Percentiles rank a stretch among this genome's conserved stretches.
phyloP scores from a whole-genome alignment of 2,329 filamentous ascomycete species.

The Coleophoma cylindrospora region DNA sequence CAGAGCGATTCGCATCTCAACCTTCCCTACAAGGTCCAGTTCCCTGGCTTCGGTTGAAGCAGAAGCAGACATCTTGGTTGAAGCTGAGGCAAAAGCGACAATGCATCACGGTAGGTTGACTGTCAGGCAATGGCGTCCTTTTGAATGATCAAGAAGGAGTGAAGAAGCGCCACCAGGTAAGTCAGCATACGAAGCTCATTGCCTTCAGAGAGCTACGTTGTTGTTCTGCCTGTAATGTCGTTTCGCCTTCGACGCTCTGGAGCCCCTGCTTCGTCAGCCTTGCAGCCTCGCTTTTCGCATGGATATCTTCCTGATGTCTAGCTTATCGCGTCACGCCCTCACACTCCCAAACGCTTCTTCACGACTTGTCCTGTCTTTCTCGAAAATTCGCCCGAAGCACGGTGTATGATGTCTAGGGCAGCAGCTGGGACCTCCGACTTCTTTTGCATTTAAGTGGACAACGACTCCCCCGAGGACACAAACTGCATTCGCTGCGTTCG shows the following conservation, averaged over 20 bases:
- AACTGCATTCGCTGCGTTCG: neutral
- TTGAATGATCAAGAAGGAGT: neutral
- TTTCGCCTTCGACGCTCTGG: neutral
- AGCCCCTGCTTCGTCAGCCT: too few species aligned
- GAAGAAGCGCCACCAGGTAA: neutral
- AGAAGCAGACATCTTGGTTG: slow-evolving; percentile 7
- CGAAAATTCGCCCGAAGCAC: too few species aligned
- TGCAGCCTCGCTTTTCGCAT: too few species aligned
- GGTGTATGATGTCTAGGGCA: too few species aligned
- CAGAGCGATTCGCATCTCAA: slow-evolving; percentile 68
- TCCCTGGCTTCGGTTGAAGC: slow-evolving; percentile 40
- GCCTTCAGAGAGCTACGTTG: neutral
- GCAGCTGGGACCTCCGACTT: too few species aligned
- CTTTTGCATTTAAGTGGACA: too few species aligned
- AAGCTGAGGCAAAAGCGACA: neutral
- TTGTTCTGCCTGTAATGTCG: slow-evolving; percentile 1
- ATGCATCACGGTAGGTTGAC: slow-evolving; percentile 5
- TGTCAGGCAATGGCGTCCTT: neutral
- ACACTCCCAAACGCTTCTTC: too few species aligned
- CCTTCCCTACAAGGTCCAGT: slow-evolving; percentile 76
- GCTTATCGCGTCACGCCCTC: too few species aligned
- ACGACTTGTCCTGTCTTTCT: too few species aligned
- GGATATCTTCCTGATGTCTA: too few species aligned
- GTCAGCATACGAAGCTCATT: neutral
- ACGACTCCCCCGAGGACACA: too few species aligned